A percentile compares a stretch with the other conserved stretches of the same genome.
Conservation (phyloP, 2,329 filamentous ascomycete species). For the Gnomoniopsis smithogilvyi region DNA sequence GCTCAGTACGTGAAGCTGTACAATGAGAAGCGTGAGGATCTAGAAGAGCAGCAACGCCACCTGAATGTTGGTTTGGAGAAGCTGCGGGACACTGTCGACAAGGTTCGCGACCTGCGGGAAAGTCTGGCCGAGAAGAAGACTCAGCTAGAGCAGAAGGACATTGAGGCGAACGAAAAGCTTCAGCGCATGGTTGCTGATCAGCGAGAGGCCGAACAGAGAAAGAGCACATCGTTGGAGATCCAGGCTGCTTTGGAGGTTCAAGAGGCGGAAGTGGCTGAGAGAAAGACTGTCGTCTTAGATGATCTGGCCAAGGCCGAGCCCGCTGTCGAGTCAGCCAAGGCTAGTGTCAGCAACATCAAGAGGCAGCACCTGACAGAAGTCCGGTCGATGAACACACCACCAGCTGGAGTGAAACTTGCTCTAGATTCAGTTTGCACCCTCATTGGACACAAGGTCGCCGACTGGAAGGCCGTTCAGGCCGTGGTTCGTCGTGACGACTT, state of each 20-base stretch:
- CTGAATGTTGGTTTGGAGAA: conserved; percentile 98
- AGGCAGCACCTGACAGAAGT: conserved; percentile 96
- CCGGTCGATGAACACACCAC: conserved; percentile 91
- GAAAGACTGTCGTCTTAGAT: conserved; percentile 78
- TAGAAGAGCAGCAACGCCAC: conserved; percentile 98
- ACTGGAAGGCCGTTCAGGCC: conserved; percentile 88
- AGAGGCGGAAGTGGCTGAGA: conserved; percentile 79
- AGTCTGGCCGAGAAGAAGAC: conserved; percentile 93
- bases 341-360: conserved; percentile 98
- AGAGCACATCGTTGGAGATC: conserved; percentile 83
- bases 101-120: conserved; percentile 86
- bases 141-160: conserved; percentile 89
- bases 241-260: conserved; percentile 85
- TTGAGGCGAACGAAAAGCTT: conserved; percentile 94
- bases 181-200: conserved; percentile 97
- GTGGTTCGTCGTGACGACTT: conserved; percentile 93
- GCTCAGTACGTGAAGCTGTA: conserved; percentile 97
- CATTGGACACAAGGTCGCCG: conserved; percentile 82
- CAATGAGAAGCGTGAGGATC: conserved; percentile 95
- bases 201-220: conserved; percentile 87
- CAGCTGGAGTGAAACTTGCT: conserved; percentile 83
- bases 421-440: conserved; percentile 96
- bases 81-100: conserved; percentile 91
- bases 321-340: conserved; percentile 87
- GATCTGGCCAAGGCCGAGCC: conserved; percentile 91